phyloP scores from a whole-genome alignment of 345 rosid species.

The Ceriops zippeliana region DNA sequence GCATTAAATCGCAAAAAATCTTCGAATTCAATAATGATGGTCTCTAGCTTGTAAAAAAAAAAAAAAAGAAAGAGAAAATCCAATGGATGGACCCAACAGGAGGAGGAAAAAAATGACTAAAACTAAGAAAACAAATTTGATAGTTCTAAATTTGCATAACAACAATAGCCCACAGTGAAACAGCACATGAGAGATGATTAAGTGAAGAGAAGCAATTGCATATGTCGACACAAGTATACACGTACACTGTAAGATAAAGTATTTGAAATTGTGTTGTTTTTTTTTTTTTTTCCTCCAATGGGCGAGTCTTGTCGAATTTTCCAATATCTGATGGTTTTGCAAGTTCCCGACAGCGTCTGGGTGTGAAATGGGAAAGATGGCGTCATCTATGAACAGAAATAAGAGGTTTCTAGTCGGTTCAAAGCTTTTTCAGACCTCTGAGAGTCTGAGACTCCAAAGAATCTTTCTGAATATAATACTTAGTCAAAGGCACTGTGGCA shows the following conservation, averaged over 20 bases:
- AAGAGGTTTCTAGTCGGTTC: slow-evolving; percentile 42
- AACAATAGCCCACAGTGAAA: slow-evolving; percentile 7
- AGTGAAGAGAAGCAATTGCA: background rate
- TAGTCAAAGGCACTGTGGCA: slow-evolving; percentile 20
- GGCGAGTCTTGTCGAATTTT: slow-evolving; percentile 34
- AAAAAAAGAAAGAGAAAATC: too few species aligned
- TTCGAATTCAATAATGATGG: too few species aligned
- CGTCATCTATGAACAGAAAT: slow-evolving; percentile 50
- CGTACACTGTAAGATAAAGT: too few species aligned
- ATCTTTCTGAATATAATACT: slow-evolving; percentile 27
- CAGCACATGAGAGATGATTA: slow-evolving; percentile 11
- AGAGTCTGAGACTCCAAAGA: slow-evolving; percentile 21
- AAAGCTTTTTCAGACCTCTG: slow-evolving; percentile 44
- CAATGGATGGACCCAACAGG: background rate
- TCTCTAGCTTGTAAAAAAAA: too few species aligned
- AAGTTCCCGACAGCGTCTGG: slow-evolving; percentile 84
- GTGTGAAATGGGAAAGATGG: slow-evolving; percentile 63
- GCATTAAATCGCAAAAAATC: too few species aligned
- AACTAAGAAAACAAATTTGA: slow-evolving; percentile 2
- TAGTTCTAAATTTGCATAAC: slow-evolving; percentile 8
- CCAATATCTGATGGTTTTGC: slow-evolving; percentile 68
- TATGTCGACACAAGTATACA: background rate
- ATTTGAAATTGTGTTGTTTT: too few species aligned
- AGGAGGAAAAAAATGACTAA: background rate
- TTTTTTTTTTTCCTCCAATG: too few species aligned